phyloP scores from a whole-genome alignment of 331 rosid genomes.

The Malus hybrid region DNA sequence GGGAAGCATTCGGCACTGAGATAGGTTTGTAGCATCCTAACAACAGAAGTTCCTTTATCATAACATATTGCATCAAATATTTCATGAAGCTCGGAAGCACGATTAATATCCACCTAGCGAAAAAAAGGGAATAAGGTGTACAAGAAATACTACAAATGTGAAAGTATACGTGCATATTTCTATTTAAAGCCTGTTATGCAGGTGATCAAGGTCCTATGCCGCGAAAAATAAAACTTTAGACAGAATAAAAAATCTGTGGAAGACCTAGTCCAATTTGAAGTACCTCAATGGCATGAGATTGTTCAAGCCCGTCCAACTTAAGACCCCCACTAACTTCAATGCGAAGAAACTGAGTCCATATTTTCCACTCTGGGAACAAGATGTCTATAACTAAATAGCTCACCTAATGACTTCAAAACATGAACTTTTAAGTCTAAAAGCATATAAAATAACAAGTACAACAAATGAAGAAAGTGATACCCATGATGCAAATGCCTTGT shows the following conservation, averaged over 20 bases:
- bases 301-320: constrained; percentile 40
- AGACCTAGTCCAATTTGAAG: neutral
- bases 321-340: constrained; percentile 31
- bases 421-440: neutral
- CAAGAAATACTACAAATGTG: too few species aligned
- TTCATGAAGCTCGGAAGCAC: constrained; percentile 75
- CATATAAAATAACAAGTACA: neutral
- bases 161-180: neutral
- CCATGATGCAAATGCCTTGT: constrained; percentile 48
- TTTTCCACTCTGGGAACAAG: constrained; percentile 44
- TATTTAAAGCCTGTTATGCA: neutral
- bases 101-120: constrained; percentile 76
- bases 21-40: constrained; percentile 81
- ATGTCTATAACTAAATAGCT: constrained; percentile 41
- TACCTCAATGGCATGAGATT: constrained; percentile 46
- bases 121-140: neutral
- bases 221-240: neutral
- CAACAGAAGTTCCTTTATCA: constrained; percentile 82
- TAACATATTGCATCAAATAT: constrained; percentile 93
- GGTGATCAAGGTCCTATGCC: neutral
- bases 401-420: constrained; percentile 17
- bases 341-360: constrained; percentile 42
- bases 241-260: neutral
- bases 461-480: constrained; percentile 9
- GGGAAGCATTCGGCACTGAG: constrained; percentile 79